Evolutionary conservation across 176 grass and related monocot genomes (phyloP), one percentile per base, ranked within the genome.

Genomic region (Pharus latifolius): DNA sequence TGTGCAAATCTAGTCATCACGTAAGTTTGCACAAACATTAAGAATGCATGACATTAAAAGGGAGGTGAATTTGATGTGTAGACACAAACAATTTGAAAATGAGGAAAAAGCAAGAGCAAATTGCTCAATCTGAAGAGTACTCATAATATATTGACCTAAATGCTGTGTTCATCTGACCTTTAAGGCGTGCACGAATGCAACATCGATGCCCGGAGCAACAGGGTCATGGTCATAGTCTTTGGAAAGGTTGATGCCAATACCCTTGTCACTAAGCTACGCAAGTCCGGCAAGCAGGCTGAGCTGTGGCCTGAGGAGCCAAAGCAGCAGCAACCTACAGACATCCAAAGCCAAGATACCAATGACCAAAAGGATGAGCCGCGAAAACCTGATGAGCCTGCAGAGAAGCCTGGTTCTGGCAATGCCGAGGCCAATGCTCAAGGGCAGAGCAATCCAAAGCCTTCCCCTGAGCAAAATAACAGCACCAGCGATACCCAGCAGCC

Each of bases 261-360:
- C 20, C 78, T 92, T 14, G 17, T 92, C 11, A 63, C 70, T 14
- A 88, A 81, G 78, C 7, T 92, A 38, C 69, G 37, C 19, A 92
- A 85, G 65, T 88, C 90, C 41, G 73, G 78, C 43, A 92, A 88
- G 66, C 82, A 77, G n/a, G 90, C 90, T 1, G 74, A 83, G 60
- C 78, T 49, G 2, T 88, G 59, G 87, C 69, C 63, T 0, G 73
- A 71, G 81, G 71, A 66, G 76, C 76, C 82, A 33, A 60, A 35
- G 27, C 44, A 49, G 44, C 48, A 37, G 26, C 60, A 55, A 5
- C 27, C 82, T 26, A 30, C 64, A 20, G 35, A 67, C 41, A 67
- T 62, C 43, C 89, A 84, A 42, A 75, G 22, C 30, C 57, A 74
- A 22, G 49, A 65, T 14, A 16, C 63, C 15, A 41, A 65, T 59